A percentile compares a stretch with the other conserved stretches of the same genome.
Conservation (phyloP, 768 basidiomycete species). For the Mycena metata region DNA sequence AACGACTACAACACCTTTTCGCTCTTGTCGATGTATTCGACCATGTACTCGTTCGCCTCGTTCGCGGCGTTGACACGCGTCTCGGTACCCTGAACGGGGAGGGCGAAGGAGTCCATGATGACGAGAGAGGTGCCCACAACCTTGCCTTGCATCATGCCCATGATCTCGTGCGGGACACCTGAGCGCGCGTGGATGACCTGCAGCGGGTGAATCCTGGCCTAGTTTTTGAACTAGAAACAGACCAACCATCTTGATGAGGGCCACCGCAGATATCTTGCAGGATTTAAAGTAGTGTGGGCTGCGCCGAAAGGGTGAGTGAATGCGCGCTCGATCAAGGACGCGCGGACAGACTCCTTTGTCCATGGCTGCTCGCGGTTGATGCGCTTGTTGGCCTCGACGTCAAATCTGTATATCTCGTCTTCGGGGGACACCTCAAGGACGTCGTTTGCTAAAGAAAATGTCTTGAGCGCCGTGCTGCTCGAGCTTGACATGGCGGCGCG, state of each 20-base stretch:
- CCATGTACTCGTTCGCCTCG: constrained; percentile 99
- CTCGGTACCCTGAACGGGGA: constrained; percentile 98
- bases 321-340: constrained; percentile 13
- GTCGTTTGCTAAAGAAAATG: constrained; percentile 81
- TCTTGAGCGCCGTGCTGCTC: constrained; percentile 71
- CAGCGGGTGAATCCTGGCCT: constrained; percentile 15
- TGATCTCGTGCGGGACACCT: constrained; percentile 97
- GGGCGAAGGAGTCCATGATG: constrained; percentile 96
- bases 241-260: constrained; percentile 88
- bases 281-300: constrained; percentile 88
- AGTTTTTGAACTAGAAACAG: neutral
- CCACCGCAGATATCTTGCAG: constrained; percentile 96
- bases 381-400: constrained; percentile 73
- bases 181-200: constrained; percentile 99
- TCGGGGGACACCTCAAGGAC: constrained; percentile 78
- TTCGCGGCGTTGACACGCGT: constrained; percentile 96
- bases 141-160: constrained; percentile 99
- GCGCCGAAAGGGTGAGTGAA: constrained; percentile 19
- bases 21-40: constrained; percentile 87
- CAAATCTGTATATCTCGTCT: constrained; percentile 85
- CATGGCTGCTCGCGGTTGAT: constrained; percentile 84
- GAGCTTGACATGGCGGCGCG: constrained; percentile 48
- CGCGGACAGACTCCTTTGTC: constrained; percentile 80
- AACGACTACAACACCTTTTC: constrained; percentile 73
- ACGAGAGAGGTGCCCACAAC: constrained; percentile 83